Conservation (phyloP, 2,329 filamentous ascomycete species). For the Penicillium hordei region DNA sequence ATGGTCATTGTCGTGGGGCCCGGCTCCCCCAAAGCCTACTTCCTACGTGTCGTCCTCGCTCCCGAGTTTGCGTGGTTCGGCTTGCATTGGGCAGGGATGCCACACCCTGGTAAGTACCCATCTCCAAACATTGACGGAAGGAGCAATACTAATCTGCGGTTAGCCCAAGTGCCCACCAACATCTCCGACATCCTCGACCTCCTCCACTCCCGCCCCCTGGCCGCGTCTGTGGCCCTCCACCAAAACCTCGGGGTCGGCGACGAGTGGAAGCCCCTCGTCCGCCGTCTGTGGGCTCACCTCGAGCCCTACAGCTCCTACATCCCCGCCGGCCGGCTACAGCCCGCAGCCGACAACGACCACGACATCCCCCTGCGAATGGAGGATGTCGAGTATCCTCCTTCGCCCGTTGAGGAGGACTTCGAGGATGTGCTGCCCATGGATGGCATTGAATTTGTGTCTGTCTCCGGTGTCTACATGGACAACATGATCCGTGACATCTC, state of each 20-base stretch:
- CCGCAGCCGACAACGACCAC: not conserved
- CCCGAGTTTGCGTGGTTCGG: conserved; percentile 12
- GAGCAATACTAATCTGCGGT: not conserved
- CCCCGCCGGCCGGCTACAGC: not conserved
- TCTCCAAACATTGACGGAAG: not conserved
- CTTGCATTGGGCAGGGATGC: conserved; percentile 7
- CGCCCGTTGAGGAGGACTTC: not conserved
- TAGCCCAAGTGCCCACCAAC: not conserved
- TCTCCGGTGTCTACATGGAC: not conserved
- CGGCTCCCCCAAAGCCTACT: not conserved
- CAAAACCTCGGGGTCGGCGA: not conserved
- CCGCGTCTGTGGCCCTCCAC: not conserved
- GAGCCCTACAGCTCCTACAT: not conserved
- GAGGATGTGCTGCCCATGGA: not conserved
- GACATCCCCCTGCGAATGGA: not conserved
- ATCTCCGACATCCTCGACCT: not conserved
- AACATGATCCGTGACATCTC: not conserved
- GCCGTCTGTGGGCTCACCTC: not conserved
- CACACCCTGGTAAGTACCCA: not conserved
- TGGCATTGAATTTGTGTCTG: not conserved
- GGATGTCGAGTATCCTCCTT: not conserved
- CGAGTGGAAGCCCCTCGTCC: not conserved
- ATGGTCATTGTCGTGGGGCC: conserved; percentile 10
- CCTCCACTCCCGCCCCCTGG: conserved; percentile 1
- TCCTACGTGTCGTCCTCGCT: conserved; percentile 6